Percentiles rank a stretch among this genome's conserved stretches.
Evolutionary conservation across 441 rosid species (phyloP).

Genomic region (Caryocar brasiliense): DNA sequence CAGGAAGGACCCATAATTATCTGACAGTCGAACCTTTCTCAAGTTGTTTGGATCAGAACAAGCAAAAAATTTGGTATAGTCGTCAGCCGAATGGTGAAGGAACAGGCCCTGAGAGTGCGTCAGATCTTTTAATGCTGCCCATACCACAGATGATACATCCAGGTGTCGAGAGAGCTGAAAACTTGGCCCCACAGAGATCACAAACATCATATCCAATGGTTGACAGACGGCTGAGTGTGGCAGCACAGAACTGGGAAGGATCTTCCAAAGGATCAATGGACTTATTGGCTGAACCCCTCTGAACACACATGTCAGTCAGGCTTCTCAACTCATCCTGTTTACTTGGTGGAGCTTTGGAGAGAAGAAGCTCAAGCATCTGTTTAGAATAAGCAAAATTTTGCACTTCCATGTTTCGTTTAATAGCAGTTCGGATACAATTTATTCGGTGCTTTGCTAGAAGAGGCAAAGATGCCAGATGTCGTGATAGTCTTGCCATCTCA

Average conservation of each 20-base stretch:
- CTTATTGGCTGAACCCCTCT: constrained; percentile 78
- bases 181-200: constrained; percentile 92
- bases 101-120: constrained; percentile 66
- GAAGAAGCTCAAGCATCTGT: constrained; percentile 94
- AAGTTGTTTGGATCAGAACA: background rate
- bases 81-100: constrained; percentile 77
- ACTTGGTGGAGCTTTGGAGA: constrained; percentile 81
- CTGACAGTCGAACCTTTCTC: background rate
- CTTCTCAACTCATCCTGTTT: constrained; percentile 88
- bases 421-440: constrained; percentile 90
- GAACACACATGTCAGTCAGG: constrained; percentile 82
- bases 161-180: constrained; percentile 80
- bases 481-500: constrained; percentile 93
- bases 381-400: constrained; percentile 86
- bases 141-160: constrained; percentile 96
- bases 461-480: constrained; percentile 86
- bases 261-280: constrained; percentile 93
- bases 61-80: background rate
- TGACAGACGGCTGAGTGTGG: constrained; percentile 89
- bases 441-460: constrained; percentile 90
- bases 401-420: constrained; percentile 95
- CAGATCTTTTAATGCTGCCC: constrained; percentile 93
- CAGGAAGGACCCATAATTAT: background rate
- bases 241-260: constrained; percentile 91
- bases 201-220: constrained; percentile 95